Evolutionary conservation across 129 eudicot genomes (phyloP).

Genomic region (Flaveria trinervia): DNA sequence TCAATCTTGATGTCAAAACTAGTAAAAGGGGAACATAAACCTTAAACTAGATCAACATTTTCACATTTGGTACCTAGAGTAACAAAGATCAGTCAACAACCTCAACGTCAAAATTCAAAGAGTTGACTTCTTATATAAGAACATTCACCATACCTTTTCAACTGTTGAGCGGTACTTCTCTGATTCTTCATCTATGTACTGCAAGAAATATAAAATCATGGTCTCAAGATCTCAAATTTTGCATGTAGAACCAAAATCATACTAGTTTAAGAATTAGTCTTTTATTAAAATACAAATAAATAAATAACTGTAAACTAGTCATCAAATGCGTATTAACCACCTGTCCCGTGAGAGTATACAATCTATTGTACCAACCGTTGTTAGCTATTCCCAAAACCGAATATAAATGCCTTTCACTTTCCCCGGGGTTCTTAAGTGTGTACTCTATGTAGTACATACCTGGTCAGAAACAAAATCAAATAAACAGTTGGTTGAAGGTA

Average conservation of each 20-base stretch:
- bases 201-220: conserved; percentile 30
- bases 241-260: background rate
- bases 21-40: background rate
- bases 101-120: background rate
- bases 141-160: conserved; percentile 52
- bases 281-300: background rate
- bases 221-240: background rate
- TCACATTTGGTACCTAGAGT: background rate
- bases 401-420: conserved; percentile 70
- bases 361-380: conserved; percentile 87
- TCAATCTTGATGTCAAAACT: background rate
- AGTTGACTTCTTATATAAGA: conserved; percentile 1
- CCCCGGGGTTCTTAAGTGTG: conserved; percentile 84
- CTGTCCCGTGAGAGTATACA: conserved; percentile 99
- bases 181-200: conserved; percentile 89
- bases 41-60: background rate
- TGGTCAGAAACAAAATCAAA: conserved; percentile 30
- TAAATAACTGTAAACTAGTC: conserved; percentile 2
- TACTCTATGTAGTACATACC: conserved; percentile 95
- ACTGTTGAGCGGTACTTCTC: conserved; percentile 69
- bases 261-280: background rate
- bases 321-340: conserved; percentile 39
- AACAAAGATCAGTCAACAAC: background rate
- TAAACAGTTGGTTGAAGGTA: background rate
- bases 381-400: conserved; percentile 79